These are phyloP conservation scores for Corymbia calophylla DNA, from an alignment of 441 rosid genomes.

Conservation along the genomic window DNA sequence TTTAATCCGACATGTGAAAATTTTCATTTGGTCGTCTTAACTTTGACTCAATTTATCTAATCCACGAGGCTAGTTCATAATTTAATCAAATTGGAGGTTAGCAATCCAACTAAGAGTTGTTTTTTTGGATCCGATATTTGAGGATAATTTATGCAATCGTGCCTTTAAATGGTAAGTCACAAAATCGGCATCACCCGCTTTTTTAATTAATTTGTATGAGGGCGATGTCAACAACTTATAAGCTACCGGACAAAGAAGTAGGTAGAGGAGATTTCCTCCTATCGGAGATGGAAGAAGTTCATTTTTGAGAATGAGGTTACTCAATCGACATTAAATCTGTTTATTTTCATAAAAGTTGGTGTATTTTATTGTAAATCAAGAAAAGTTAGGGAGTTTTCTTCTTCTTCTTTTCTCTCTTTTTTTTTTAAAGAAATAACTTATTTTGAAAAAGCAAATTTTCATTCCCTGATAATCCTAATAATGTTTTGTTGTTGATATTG, in stretches of 20 bases:
- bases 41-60: not conserved
- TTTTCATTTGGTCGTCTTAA: not conserved
- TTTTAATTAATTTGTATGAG: not conserved
- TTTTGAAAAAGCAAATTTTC: not conserved
- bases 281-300: not conserved
- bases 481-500: not conserved
- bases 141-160: not conserved
- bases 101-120: not conserved
- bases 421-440: not conserved
- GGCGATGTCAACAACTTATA: not conserved
- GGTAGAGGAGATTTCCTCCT: not conserved
- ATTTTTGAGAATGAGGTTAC: not conserved
- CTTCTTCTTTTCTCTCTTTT: not conserved
- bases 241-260: not conserved
- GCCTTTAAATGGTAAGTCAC: not conserved
- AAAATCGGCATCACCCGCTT: not conserved
- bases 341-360: not conserved
- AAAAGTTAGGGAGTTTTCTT: not conserved
- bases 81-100: not conserved
- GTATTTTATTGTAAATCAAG: not conserved
- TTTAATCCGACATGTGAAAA: not conserved
- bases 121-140: not conserved
- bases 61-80: not conserved
- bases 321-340: too few relatives aligned
- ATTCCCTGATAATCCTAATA: not conserved